phyloP scores from a whole-genome alignment of 1,284 basidiomycete species.

The Leucoagaricus sp. region DNA sequence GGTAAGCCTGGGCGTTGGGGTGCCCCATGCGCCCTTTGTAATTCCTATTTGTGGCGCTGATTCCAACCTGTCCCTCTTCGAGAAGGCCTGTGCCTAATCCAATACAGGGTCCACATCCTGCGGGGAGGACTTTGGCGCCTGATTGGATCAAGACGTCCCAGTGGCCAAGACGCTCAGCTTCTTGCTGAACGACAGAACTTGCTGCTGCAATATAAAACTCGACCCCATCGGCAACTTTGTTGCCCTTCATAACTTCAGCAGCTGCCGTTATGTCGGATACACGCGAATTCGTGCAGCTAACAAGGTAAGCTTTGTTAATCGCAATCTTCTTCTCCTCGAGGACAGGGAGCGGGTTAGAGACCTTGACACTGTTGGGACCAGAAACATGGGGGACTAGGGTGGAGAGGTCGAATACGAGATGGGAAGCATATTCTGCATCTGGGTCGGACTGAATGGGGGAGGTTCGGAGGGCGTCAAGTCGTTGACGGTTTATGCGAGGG shows the following conservation, averaged over 20 bases:
- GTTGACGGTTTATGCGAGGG: slow-evolving; percentile 80
- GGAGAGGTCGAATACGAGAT: slow-evolving; percentile 90
- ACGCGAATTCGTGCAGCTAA: slow-evolving; percentile 98
- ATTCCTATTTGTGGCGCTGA: slow-evolving; percentile 98
- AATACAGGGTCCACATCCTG: slow-evolving; percentile 98
- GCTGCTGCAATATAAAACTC: slow-evolving; percentile 99
- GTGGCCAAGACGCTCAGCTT: slow-evolving; percentile 84
- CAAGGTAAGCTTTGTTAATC: slow-evolving; percentile 98
- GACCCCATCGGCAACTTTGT: slow-evolving; percentile 86
- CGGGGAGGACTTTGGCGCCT: slow-evolving; percentile 91
- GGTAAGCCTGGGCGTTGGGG: slow-evolving; percentile 93
- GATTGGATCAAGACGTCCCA: slow-evolving; percentile 88
- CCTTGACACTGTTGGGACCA: slow-evolving; percentile 97
- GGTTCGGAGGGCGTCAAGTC: slow-evolving; percentile 69
- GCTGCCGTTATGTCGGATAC: slow-evolving; percentile 94
- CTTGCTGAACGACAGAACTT: slow-evolving; percentile 87
- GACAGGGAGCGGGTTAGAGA: slow-evolving; percentile 87
- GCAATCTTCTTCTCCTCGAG: slow-evolving; percentile 76
- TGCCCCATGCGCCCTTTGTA: slow-evolving; percentile 99
- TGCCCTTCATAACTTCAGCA: slow-evolving; percentile 84
- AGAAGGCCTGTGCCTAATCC: slow-evolving; percentile 92
- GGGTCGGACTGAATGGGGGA: slow-evolving; percentile 70
- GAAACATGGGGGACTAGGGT: slow-evolving; percentile 95
- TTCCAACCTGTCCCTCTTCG: slow-evolving; percentile 93
- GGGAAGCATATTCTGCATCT: slow-evolving; percentile 84